Evolutionary conservation across 257 asterid species (phyloP), one percentile per base, ranked within the genome.

Genomic region (Jasminum sambac): DNA sequence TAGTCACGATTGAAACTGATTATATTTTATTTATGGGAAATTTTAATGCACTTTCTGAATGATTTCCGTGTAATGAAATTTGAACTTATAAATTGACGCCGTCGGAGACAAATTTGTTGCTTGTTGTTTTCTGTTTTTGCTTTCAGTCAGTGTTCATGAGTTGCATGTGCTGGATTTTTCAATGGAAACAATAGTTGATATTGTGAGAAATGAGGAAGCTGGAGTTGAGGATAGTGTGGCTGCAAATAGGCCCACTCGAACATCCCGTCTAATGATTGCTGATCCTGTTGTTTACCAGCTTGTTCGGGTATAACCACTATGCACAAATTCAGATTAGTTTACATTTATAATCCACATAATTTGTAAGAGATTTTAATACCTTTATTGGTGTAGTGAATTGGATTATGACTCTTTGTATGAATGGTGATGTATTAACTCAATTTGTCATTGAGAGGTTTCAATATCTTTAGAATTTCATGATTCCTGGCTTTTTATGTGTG

Each of bases 271-370:
- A 40, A 72, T 74, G 74, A 64, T 79, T 63, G 80, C 91, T 73
- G 94, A 82, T 80, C 98, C 96, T 61, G 82, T 92, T 75, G 88
- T 90, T 69, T 92, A 92, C 78, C 86, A 90, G 85, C 98, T 88
- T 71, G 97, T 89, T 76, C 87, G 97, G 97, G 85, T 83, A 78
- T 39, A 68, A 68, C 7, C 13, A 17, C 58, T 43, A 14, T 16
- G 24, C 44, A 12, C 50, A 38, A n/a, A 5, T 21, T 25, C 41
- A 66, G 43, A 24, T 43, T 34, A 34, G 42, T 26, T 66, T n/a
- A 26, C 42, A 46, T 65, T 64, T 65, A 46, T 52, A 41, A 55
- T 52, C 13, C 38, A 2, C 62, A 17, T 50, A 19, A n/a, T 50
- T 50, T 17, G 25, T 17, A 50, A 50, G 13, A 17, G 17, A 17